Conservation (phyloP, 306 rosid species). For the Castanea sativa region DNA sequence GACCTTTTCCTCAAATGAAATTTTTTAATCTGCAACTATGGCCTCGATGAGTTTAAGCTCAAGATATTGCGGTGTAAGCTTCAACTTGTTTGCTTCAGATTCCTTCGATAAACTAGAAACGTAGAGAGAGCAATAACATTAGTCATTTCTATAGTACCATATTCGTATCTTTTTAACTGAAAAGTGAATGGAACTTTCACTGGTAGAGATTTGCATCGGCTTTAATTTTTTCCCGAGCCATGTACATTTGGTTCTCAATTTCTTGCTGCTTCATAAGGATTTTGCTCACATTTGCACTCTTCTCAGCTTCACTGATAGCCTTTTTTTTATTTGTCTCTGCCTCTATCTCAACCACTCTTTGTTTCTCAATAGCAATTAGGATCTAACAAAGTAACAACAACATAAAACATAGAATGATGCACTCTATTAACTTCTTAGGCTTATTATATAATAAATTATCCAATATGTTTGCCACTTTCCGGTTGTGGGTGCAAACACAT, state of each 20-base stretch:
- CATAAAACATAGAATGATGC: not conserved
- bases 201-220: conserved; percentile 64
- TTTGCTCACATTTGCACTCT: conserved; percentile 85
- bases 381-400: conserved; percentile 16
- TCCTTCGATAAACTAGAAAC: too few relatives aligned
- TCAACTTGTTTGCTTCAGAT: too few relatives aligned
- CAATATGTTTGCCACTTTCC: not conserved
- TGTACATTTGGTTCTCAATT: conserved; percentile 77
- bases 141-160: too few relatives aligned
- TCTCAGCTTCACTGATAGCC: conserved; percentile 98
- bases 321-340: conserved; percentile 73
- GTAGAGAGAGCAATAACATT: too few relatives aligned
- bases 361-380: conserved; percentile 77
- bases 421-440: not conserved
- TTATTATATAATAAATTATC: not conserved
- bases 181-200: too few relatives aligned
- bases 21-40: too few relatives aligned
- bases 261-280: conserved; percentile 71
- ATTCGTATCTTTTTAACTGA: too few relatives aligned
- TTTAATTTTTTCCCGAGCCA: conserved; percentile 69
- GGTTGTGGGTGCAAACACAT: not conserved
- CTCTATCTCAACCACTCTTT: conserved; percentile 77
- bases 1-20: too few relatives aligned
- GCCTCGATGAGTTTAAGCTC: too few relatives aligned
- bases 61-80: too few relatives aligned